Conservation (phyloP, 352 stramenopile genomes). For the Aphanomyces euteiches region DNA sequence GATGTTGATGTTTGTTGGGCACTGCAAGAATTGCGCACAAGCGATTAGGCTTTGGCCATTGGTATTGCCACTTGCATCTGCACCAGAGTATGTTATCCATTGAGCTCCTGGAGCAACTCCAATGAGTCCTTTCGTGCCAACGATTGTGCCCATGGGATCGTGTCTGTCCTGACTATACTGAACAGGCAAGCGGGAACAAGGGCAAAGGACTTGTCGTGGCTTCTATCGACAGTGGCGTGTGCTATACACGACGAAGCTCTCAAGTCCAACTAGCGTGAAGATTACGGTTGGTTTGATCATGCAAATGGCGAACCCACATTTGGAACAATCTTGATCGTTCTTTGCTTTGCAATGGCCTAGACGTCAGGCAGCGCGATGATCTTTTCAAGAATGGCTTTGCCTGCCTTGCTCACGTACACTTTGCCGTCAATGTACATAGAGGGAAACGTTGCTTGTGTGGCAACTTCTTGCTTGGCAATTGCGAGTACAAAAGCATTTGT, state of each 20-base stretch:
- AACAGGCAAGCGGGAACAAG: too few relatives aligned
- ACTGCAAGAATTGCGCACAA: slow-evolving; percentile 69
- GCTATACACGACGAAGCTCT: too few relatives aligned
- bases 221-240: too few relatives aligned
- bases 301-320: too few relatives aligned
- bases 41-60: slow-evolving; percentile 44
- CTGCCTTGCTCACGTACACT: neutral
- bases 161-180: neutral
- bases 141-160: slow-evolving; percentile 43
- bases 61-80: slow-evolving; percentile 39
- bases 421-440: neutral
- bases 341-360: neutral
- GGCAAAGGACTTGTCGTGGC: too few relatives aligned
- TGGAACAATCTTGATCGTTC: neutral
- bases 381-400: neutral
- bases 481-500: neutral
- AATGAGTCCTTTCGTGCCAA: slow-evolving; percentile 44
- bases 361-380: neutral
- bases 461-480: neutral
- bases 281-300: too few relatives aligned
- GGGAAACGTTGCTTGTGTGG: neutral
- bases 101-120: slow-evolving; percentile 49
- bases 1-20: slow-evolving; percentile 47
- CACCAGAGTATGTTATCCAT: slow-evolving; percentile 61
- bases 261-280: too few relatives aligned